Percentiles rank a stretch among this genome's conserved stretches.
Evolutionary conservation across 2,329 filamentous ascomycete genomes (phyloP).

Genomic region (Fusarium clavum): DNA sequence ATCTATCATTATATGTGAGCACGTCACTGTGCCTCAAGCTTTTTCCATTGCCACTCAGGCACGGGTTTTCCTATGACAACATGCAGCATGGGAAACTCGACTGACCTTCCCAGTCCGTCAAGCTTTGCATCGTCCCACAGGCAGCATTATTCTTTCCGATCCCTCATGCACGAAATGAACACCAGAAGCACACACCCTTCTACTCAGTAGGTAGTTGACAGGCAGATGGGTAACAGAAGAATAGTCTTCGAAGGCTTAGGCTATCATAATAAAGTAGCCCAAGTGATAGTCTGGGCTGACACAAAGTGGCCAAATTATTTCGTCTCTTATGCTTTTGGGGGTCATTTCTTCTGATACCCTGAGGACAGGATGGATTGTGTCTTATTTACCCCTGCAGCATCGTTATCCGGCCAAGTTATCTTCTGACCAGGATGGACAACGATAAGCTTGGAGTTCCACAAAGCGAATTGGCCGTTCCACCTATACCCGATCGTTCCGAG

Average conservation of each 20-base stretch:
- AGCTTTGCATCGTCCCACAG: conserved; percentile 9
- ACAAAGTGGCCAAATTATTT: neutral
- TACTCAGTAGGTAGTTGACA: neutral
- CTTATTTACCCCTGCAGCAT: neutral
- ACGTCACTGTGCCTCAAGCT: neutral
- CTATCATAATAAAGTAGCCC: neutral
- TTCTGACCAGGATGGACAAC: neutral
- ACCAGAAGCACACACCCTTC: conserved; percentile 11
- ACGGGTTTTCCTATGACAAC: neutral
- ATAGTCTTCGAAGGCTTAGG: neutral
- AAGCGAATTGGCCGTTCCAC: neutral
- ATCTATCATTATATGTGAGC: conserved; percentile 5
- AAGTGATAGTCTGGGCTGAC: neutral
- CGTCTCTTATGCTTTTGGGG: neutral
- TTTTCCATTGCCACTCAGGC: neutral
- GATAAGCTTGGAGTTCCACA: conserved; percentile 6
- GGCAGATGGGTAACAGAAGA: neutral
- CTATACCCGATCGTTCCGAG: conserved; percentile 5
- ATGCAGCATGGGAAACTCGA: neutral
- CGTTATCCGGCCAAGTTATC: neutral
- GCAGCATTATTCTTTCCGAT: conserved; percentile 5
- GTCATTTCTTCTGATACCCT: neutral
- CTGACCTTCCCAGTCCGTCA: neutral
- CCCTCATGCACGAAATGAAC: neutral
- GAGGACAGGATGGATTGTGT: neutral